These are phyloP conservation scores for Galerina sulciceps DNA, from an alignment of 768 basidiomycete species.

Conservation along the genomic window DNA sequence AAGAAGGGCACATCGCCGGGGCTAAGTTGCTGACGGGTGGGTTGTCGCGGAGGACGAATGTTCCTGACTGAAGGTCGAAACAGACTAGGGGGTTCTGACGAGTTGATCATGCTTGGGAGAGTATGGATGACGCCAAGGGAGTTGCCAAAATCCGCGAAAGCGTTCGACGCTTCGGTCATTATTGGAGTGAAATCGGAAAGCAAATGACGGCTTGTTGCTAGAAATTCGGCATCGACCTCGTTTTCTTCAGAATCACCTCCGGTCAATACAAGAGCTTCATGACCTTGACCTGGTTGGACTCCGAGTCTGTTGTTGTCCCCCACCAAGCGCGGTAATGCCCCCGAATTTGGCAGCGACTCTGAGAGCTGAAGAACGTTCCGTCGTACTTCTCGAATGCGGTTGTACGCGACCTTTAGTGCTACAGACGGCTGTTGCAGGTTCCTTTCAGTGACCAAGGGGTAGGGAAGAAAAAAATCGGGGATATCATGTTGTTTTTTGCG, in stretches of 20 bases:
- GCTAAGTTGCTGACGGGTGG: conserved; percentile 11
- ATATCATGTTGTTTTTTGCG: no score
- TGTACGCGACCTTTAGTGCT: conserved; percentile 59
- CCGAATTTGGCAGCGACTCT: conserved; percentile 31
- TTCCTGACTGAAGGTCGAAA: conserved; percentile 1
- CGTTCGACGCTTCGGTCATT: not conserved
- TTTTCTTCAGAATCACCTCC: conserved; percentile 11
- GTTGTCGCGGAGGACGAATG: conserved; percentile 17
- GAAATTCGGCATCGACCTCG: not conserved
- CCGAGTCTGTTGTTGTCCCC: conserved; percentile 31
- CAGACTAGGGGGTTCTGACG: not conserved
- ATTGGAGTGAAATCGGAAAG: not conserved
- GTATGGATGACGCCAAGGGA: not conserved
- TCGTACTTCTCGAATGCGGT: conserved; percentile 57
- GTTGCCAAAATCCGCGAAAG: not conserved
- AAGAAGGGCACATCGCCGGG: conserved; percentile 6
- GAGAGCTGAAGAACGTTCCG: conserved; percentile 51
- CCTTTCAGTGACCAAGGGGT: no score
- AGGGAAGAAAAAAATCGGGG: no score
- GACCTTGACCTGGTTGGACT: conserved; percentile 45
- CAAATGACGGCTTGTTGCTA: not conserved
- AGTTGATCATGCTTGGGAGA: not conserved
- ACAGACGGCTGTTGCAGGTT: conserved; percentile 52
- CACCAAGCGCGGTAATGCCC: conserved; percentile 11
- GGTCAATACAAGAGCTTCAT: conserved; percentile 41